Percentiles rank a stretch among this genome's conserved stretches.
phyloP scores from a whole-genome alignment of 805 yeast genomes.

The Blastobotrys americana region DNA sequence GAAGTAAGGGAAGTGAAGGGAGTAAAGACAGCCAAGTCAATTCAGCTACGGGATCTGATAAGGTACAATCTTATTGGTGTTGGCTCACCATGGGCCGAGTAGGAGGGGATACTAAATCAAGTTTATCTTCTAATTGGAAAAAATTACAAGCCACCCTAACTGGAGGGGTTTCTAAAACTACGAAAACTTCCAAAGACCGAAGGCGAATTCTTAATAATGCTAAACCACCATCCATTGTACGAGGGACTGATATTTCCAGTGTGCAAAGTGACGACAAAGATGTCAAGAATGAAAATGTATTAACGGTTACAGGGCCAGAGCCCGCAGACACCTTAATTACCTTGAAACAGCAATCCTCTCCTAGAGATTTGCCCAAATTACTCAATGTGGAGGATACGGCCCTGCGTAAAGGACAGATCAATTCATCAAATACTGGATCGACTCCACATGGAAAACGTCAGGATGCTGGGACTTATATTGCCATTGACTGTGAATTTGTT shows the following conservation, averaged over 20 bases:
- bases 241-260: neutral
- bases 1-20: too few species aligned
- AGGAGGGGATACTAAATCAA: too few species aligned
- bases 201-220: neutral
- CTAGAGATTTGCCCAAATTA: neutral
- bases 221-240: neutral
- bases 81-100: too few species aligned
- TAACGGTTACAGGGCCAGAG: neutral
- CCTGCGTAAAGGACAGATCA: neutral
- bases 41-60: too few species aligned
- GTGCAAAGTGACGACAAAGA: neutral
- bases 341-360: neutral
- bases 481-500: constrained; percentile 92
- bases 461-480: constrained; percentile 61
- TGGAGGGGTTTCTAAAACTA: neutral
- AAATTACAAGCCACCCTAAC: neutral
- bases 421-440: neutral
- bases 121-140: neutral
- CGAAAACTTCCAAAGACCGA: neutral
- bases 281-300: neutral
- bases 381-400: constrained; percentile 5
- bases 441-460: constrained; percentile 13
- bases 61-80: too few species aligned
- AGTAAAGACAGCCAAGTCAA: too few species aligned
- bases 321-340: neutral